Percentiles rank a stretch among this genome's conserved stretches.
Conservation (phyloP, 306 rosid species). For the Cajanus cajan region DNA sequence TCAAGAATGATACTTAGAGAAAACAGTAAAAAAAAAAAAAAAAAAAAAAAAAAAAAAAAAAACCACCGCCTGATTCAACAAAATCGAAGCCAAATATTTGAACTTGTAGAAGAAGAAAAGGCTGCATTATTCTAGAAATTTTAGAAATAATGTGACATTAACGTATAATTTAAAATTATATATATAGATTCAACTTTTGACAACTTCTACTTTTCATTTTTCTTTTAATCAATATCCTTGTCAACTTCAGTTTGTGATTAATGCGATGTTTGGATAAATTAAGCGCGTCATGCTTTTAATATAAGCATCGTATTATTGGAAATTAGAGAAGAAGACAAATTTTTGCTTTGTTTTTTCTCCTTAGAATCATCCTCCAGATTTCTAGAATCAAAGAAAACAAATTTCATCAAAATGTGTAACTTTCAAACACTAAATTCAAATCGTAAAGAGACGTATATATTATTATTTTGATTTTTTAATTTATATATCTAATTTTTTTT, state of each 20-base stretch:
- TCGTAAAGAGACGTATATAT: no score
- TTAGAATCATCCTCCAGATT: no score
- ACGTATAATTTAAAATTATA: neutral
- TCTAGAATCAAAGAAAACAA: no score
- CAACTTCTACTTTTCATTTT: no score
- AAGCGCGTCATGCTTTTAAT: neutral
- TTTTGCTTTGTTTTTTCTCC: neutral
- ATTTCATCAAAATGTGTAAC: no score
- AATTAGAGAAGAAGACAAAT: no score
- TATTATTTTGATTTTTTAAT: no score
- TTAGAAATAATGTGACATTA: neutral
- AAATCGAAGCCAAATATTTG: neutral
- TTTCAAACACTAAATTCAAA: neutral
- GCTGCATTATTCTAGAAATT: neutral
- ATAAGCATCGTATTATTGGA: neutral
- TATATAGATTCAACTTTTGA: neutral
- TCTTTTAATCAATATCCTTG: neutral
- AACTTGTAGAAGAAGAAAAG: neutral
- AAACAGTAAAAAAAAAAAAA: no score
- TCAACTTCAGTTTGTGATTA: neutral
- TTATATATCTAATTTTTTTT: no score
- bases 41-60: no score
- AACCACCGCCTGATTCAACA: neutral
- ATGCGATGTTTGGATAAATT: neutral
- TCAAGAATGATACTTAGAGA: no score